phyloP scores from a whole-genome alignment of 2,329 filamentous ascomycete genomes.

The Paracoccidioides lutzii region DNA sequence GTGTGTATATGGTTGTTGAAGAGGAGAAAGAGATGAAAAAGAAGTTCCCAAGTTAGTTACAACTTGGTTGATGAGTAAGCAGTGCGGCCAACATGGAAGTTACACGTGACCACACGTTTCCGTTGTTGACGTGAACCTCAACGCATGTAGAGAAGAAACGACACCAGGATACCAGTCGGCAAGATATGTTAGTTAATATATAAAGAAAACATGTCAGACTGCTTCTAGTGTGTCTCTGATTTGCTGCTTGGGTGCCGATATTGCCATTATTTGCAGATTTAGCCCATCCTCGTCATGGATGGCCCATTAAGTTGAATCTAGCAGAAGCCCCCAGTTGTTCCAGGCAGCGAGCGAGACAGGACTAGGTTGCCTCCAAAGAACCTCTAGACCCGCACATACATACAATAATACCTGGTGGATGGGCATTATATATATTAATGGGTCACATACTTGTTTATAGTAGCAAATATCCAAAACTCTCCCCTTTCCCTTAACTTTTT shows the following conservation, averaged over 20 bases:
- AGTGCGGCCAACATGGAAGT: not conserved
- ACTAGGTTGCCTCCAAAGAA: not conserved
- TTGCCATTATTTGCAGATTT: not conserved
- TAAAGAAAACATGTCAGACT: not conserved
- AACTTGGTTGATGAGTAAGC: not conserved
- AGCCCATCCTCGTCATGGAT: not conserved
- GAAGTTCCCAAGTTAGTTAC: too few relatives aligned
- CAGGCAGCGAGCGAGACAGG: not conserved
- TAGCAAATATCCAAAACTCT: not conserved
- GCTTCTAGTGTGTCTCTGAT: not conserved
- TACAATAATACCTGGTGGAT: too few relatives aligned
- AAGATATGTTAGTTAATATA: not conserved
- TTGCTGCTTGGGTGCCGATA: not conserved
- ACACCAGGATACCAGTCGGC: too few relatives aligned
- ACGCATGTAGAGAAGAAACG: not conserved
- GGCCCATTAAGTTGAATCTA: not conserved
- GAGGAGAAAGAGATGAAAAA: not conserved
- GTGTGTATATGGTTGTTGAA: not conserved
- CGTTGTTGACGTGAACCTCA: not conserved
- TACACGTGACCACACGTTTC: not conserved
- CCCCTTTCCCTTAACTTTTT: not conserved
- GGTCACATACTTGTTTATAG: not conserved
- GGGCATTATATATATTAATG: not conserved
- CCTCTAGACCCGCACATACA: not conserved
- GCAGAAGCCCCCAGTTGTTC: not conserved